phyloP scores from a whole-genome alignment of 805 yeast species.

The Candida insectalens region DNA sequence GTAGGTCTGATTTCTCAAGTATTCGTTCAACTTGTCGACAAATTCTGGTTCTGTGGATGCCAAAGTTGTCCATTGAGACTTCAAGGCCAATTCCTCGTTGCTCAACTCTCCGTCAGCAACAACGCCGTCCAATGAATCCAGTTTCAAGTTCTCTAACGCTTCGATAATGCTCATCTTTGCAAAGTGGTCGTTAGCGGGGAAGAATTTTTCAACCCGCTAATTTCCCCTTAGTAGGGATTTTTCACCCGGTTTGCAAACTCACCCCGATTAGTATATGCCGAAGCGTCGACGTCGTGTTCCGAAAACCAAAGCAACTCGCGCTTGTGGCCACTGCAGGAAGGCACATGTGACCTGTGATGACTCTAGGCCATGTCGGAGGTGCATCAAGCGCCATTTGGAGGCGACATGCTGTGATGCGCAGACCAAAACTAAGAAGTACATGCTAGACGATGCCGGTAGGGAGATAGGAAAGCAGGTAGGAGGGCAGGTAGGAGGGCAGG shows the following conservation, averaged over 20 bases:
- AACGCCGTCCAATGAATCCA: not conserved
- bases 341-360: constrained; percentile 91
- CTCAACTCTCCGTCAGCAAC: constrained; percentile 11
- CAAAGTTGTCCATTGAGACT: constrained; percentile 72
- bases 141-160: not conserved
- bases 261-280: too few species aligned
- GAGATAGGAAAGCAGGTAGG: not conserved
- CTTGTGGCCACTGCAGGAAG: constrained; percentile 84
- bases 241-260: too few species aligned
- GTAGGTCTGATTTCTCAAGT: constrained; percentile 61
- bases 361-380: constrained; percentile 53
- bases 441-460: constrained; percentile 33
- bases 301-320: constrained; percentile 63
- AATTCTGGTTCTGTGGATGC: constrained; percentile 45
- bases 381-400: constrained; percentile 58
- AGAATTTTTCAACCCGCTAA: not conserved
- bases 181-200: too few species aligned
- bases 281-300: constrained; percentile 30
- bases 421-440: constrained; percentile 73
- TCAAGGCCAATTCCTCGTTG: constrained; percentile 42
- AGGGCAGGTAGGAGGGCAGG: constrained; percentile 2
- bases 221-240: not conserved
- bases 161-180: too few species aligned
- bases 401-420: constrained; percentile 83
- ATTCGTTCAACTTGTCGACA: constrained; percentile 53